Evolutionary conservation across 2,329 filamentous ascomycete genomes (phyloP), one percentile per base, ranked within the genome.

Genomic region (Beauveria bassiana): DNA sequence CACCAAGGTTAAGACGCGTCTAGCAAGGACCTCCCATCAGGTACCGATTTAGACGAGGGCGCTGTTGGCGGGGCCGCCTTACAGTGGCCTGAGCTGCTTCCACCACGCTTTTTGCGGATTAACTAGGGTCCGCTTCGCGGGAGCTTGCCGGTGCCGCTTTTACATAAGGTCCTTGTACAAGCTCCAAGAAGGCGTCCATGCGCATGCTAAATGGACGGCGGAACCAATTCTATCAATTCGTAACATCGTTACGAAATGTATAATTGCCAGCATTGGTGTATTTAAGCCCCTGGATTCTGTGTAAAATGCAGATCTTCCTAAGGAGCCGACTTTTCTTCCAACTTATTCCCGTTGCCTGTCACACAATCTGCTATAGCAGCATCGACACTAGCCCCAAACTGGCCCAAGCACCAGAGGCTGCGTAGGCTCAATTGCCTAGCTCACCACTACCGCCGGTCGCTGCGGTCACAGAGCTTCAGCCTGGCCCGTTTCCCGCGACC

Each of bases 401-500:
- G 43, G 51, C 7, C 28, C 24, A 42, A 46, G 43, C 50, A 55
- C 51, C 31, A 50, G 43, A 61, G 59, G 51, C 51, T 54, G 59
- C 59, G 59, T 61, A 61, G 59, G 59, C 59, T 54, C 59, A 61
- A 56, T 54, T 61, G 59, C 59, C 59, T 61, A 61, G 51, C 57
- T 59, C 42, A 59, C 57, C 47, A 59, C 47, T 45, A 20, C 26
- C 31, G 43, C 38, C 46, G 24, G 34, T 59, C 46, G 56, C 50
- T 51, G 50, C 43, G 50, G 28, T 54, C 51, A 55, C 51, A 55
- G 51, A 61, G 59, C 59, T 61, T 61, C 51, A 55, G 31, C 59
- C 45, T 61, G 51, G 24, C 16, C 40, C 18, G 16, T 61, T 31
- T 51, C 42, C 49, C 50, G 42, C 42, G 40, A 53, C 31, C 12